A percentile compares a stretch with the other conserved stretches of the same genome.
phyloP scores from a whole-genome alignment of 768 basidiomycete species.

The Hirschioporus abietinus region DNA sequence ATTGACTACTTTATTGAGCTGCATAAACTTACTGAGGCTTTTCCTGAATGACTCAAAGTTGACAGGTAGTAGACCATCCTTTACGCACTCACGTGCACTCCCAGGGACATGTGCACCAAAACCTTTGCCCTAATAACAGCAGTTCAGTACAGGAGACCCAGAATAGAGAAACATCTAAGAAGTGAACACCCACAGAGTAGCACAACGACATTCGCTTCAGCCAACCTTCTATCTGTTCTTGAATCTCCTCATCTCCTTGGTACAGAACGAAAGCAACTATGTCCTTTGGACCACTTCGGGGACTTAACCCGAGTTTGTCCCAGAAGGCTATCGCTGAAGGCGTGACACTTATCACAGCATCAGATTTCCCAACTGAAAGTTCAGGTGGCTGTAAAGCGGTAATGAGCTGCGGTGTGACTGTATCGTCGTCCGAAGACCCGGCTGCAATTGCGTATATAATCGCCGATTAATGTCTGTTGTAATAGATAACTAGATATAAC shows the following conservation, averaged over 20 bases:
- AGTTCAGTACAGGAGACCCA: neutral
- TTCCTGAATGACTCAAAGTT: constrained; percentile 71
- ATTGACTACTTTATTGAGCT: neutral
- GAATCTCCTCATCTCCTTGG: constrained; percentile 52
- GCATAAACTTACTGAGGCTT: constrained; percentile 41
- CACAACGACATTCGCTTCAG: constrained; percentile 42
- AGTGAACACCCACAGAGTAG: constrained; percentile 49
- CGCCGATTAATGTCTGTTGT: neutral
- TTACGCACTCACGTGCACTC: constrained; percentile 36
- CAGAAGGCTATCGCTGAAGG: constrained; percentile 76
- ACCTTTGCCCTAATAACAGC: constrained; percentile 45
- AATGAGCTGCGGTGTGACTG: constrained; percentile 4
- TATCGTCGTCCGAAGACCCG: constrained; percentile 3
- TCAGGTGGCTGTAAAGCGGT: constrained; percentile 43
- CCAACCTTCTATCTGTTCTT: constrained; percentile 55
- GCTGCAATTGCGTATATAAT: constrained; percentile 18
- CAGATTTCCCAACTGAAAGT: constrained; percentile 62
- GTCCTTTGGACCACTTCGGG: constrained; percentile 67
- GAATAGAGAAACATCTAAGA: constrained; percentile 6
- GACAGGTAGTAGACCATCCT: constrained; percentile 56
- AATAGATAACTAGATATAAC: neutral
- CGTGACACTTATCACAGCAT: constrained; percentile 60
- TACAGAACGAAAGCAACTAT: constrained; percentile 63
- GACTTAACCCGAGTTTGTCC: constrained; percentile 76
- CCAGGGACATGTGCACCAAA: constrained; percentile 56